phyloP scores from a whole-genome alignment of 1,139 yeast species.

The Tardiomyces blankii region DNA sequence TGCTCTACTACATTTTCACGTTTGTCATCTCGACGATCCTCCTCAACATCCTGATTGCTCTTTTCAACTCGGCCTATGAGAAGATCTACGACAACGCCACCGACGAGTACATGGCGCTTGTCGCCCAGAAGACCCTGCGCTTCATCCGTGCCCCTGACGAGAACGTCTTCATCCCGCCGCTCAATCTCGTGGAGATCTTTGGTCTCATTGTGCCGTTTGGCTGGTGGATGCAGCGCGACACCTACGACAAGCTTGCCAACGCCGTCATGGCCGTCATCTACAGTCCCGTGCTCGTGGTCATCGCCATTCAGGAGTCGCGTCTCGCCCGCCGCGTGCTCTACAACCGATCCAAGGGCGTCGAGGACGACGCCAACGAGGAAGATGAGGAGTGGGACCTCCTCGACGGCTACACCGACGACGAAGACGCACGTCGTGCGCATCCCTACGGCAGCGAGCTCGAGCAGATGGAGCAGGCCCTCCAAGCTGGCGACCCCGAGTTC shows the following conservation, averaged over 20 bases:
- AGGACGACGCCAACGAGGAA: slow-evolving; percentile 73
- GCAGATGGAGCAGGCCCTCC: slow-evolving; percentile 37
- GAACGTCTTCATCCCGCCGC: slow-evolving; percentile 77
- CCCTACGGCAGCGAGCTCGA: slow-evolving; percentile 14
- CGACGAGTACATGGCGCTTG: slow-evolving; percentile 75
- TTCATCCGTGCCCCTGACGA: slow-evolving; percentile 85
- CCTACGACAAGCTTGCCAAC: slow-evolving; percentile 33
- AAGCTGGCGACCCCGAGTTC: slow-evolving; percentile 58
- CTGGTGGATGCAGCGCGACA: slow-evolving; percentile 26
- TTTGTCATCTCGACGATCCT: slow-evolving; percentile 48
- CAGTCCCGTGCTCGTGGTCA: slow-evolving; percentile 51
- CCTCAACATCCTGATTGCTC: slow-evolving; percentile 72
- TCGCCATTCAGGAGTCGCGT: slow-evolving; percentile 52
- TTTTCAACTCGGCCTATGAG: slow-evolving; percentile 76
- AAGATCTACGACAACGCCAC: slow-evolving; percentile 73
- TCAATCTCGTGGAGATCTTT: slow-evolving; percentile 57
- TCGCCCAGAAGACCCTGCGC: slow-evolving; percentile 73
- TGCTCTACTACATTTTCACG: slow-evolving; percentile 65
- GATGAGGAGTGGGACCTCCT: slow-evolving; percentile 77
- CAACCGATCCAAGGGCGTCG: slow-evolving; percentile 51
- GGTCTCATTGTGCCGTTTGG: slow-evolving; percentile 31
- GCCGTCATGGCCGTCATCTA: slow-evolving; percentile 54
- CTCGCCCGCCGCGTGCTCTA: slow-evolving; percentile 61
- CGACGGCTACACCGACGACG: slow-evolving; percentile 53
- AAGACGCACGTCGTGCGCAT: slow-evolving; percentile 15